Evolutionary conservation across 192 early-diverging fungal species (phyloP).

Genomic region (Mortierella hygrophila): DNA sequence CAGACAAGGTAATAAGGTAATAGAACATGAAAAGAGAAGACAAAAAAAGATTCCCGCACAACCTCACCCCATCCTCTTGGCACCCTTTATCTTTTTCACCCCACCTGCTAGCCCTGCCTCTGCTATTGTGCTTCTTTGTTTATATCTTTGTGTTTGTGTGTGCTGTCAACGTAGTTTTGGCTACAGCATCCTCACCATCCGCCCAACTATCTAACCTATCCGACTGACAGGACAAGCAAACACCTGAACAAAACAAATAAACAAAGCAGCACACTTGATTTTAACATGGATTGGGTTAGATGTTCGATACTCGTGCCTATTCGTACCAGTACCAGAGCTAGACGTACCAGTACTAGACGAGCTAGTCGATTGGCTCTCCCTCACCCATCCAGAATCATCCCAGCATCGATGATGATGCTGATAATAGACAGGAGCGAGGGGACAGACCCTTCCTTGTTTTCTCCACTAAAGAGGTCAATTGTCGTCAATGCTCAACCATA

Average conservation of each 20-base stretch:
- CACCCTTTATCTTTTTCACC: no score
- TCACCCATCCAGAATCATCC: background rate
- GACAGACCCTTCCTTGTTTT: background rate
- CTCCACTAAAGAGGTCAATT: background rate
- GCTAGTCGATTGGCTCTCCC: background rate
- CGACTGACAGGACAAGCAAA: background rate
- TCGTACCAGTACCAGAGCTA: background rate
- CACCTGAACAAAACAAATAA: conserved; percentile 1
- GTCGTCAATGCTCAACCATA: background rate
- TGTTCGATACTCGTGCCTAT: no score
- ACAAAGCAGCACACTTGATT: background rate
- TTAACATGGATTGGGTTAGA: no score
- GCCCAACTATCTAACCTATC: background rate
- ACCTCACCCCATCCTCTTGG: background rate
- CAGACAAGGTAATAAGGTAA: background rate
- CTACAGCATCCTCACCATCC: background rate
- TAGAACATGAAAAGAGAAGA: background rate
- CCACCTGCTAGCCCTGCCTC: background rate
- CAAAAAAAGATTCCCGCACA: conserved; percentile 9
- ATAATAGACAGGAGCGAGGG: background rate
- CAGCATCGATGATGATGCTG: background rate
- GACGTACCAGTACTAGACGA: background rate
- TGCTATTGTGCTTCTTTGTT: background rate
- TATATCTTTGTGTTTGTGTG: background rate
- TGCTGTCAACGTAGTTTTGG: background rate